A percentile compares a stretch with the other conserved stretches of the same genome.
These are phyloP conservation scores for Mycena sanguinolenta DNA, from an alignment of 768 basidiomycete genomes.

Conservation along the genomic window DNA sequence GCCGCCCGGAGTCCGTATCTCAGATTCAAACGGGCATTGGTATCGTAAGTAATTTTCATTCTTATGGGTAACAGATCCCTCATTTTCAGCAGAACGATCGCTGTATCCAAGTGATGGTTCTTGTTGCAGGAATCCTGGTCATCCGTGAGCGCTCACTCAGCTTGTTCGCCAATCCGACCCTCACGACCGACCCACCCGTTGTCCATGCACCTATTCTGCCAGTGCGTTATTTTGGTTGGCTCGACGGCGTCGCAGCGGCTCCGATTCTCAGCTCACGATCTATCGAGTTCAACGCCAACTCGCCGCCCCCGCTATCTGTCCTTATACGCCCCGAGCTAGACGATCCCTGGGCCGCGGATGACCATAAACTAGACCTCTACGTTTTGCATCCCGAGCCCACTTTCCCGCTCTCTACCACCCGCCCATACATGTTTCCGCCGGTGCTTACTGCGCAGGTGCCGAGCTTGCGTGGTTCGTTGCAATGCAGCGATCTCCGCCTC, in stretches of 20 bases:
- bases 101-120: slow-evolving; percentile 66
- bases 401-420: slow-evolving; percentile 29
- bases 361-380: slow-evolving; percentile 67
- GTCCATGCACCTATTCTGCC: slow-evolving; percentile 56
- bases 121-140: slow-evolving; percentile 63
- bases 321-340: slow-evolving; percentile 71
- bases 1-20: slow-evolving; percentile 55
- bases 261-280: slow-evolving; percentile 23
- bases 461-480: slow-evolving; percentile 64
- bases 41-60: background rate
- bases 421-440: slow-evolving; percentile 66
- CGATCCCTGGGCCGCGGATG: slow-evolving; percentile 67
- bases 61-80: background rate
- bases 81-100: slow-evolving; percentile 56
- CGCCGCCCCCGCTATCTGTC: slow-evolving; percentile 55
- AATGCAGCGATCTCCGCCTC: slow-evolving; percentile 66
- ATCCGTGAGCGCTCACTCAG: slow-evolving; percentile 71
- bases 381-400: slow-evolving; percentile 55
- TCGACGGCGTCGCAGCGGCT: slow-evolving; percentile 67
- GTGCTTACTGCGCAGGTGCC: slow-evolving; percentile 49
- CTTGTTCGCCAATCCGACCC: slow-evolving; percentile 64
- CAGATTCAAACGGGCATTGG: slow-evolving; percentile 49
- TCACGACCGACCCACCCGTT: slow-evolving; percentile 41
- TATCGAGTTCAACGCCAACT: background rate
- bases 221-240: slow-evolving; percentile 74